phyloP scores from a whole-genome alignment of 179 eudicot genomes.

The Carnegiea gigantea region DNA sequence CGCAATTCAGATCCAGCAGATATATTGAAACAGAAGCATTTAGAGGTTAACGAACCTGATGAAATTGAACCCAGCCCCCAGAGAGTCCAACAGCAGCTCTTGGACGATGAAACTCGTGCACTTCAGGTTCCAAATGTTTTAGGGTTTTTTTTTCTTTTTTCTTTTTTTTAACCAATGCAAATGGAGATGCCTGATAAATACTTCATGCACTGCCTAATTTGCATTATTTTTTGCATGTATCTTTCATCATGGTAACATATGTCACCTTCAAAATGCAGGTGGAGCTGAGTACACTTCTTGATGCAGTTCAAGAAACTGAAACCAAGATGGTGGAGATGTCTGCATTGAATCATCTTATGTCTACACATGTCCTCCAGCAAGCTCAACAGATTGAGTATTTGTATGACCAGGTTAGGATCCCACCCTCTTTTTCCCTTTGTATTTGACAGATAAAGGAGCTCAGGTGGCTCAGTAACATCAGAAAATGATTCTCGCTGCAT shows the following conservation, averaged over 20 bases:
- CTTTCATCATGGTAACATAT: neutral
- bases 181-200: neutral
- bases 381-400: conserved; percentile 83
- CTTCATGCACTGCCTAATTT: neutral
- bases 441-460: neutral
- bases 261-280: conserved; percentile 41
- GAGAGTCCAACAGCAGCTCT: conserved; percentile 71
- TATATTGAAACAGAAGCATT: conserved; percentile 30
- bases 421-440: neutral
- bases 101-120: conserved; percentile 94
- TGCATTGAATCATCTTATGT: conserved; percentile 91
- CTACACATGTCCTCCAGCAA: conserved; percentile 92
- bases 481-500: neutral
- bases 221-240: neutral
- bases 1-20: conserved; percentile 34
- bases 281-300: conserved; percentile 72
- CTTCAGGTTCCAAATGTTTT: conserved; percentile 63
- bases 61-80: conserved; percentile 59
- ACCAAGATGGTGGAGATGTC: conserved; percentile 98
- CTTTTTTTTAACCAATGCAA: too few species aligned
- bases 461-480: neutral
- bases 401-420: conserved; percentile 74
- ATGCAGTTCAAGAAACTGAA: conserved; percentile 88
- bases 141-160: too few species aligned
- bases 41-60: conserved; percentile 45